Percentiles rank a stretch among this genome's conserved stretches.
Evolutionary conservation across 2,329 filamentous ascomycete species (phyloP).

Genomic region (Aureobasidium vineae): DNA sequence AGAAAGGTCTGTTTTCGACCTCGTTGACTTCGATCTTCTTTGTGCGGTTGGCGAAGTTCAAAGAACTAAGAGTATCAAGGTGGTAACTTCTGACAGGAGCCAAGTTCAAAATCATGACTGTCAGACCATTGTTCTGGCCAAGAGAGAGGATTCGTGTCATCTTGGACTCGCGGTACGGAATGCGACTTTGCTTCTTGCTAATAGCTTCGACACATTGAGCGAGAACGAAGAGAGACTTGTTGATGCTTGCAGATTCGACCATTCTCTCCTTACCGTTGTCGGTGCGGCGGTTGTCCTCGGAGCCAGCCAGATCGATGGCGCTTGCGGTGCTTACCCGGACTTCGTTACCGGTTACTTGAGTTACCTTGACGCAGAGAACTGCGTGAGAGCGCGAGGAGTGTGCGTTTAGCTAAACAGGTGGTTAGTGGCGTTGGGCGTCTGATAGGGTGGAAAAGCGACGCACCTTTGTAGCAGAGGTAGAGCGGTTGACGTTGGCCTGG

Average conservation of each 20-base stretch:
- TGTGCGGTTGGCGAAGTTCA: constrained; percentile 92
- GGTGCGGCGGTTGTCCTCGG: constrained; percentile 90
- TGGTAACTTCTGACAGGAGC: constrained; percentile 91
- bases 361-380: constrained; percentile 85
- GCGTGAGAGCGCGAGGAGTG: constrained; percentile 89
- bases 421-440: constrained; percentile 5
- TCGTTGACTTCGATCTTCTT: constrained; percentile 96
- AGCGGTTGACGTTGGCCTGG: constrained; percentile 85
- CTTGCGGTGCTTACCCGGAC: constrained; percentile 78
- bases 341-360: constrained; percentile 67
- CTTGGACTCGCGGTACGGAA: constrained; percentile 93
- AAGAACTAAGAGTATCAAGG: constrained; percentile 85
- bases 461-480: constrained; percentile 82
- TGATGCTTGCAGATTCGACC: constrained; percentile 95
- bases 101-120: constrained; percentile 94
- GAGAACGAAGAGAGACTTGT: constrained; percentile 93
- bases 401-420: constrained; percentile 64
- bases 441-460: not conserved
- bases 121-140: constrained; percentile 92
- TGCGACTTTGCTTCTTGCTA: constrained; percentile 68
- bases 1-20: constrained; percentile 92
- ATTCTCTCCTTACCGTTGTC: constrained; percentile 91
- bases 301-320: constrained; percentile 91
- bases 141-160: constrained; percentile 94
- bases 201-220: constrained; percentile 97